A percentile compares a stretch with the other conserved stretches of the same genome.
phyloP scores from a whole-genome alignment of 306 rosid genomes.

The Ziziphus jujuba region DNA sequence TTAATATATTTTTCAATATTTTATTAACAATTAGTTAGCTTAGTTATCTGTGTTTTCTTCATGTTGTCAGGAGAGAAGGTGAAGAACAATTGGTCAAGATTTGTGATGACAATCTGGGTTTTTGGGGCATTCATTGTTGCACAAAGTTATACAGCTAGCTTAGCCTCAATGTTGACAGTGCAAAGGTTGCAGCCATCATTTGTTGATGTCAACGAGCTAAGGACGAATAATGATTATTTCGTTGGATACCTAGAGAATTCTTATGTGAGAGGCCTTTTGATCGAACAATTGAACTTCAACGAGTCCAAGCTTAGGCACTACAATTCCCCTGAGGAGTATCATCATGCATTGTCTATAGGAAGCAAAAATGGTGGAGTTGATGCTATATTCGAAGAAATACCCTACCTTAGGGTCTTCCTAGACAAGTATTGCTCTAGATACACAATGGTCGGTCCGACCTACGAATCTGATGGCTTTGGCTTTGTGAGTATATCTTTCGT shows the following conservation, averaged over 20 bases:
- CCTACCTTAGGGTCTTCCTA: slow-evolving; percentile 37
- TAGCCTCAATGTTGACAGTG: slow-evolving; percentile 41
- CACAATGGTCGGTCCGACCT: slow-evolving; percentile 40
- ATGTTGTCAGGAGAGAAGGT: slow-evolving; percentile 33
- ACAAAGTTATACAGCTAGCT: slow-evolving; percentile 50
- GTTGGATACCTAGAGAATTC: slow-evolving; percentile 36
- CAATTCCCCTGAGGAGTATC: slow-evolving; percentile 19
- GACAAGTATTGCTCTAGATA: slow-evolving; percentile 31
- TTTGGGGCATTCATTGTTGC: slow-evolving; percentile 44
- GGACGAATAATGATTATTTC: slow-evolving; percentile 7
- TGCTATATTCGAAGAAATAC: slow-evolving; percentile 45
- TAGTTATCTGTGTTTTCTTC: not conserved
- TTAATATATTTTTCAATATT: too few relatives aligned
- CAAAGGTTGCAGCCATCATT: slow-evolving; percentile 32
- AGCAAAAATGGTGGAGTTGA: slow-evolving; percentile 43
- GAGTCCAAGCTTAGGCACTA: slow-evolving; percentile 27
- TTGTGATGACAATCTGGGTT: slow-evolving; percentile 44
- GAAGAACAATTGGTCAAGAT: slow-evolving; percentile 29
- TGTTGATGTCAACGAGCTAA: slow-evolving; percentile 30
- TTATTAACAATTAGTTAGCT: not conserved
- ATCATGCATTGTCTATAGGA: slow-evolving; percentile 34
- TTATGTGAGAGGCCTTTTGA: slow-evolving; percentile 22
- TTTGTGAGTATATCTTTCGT: slow-evolving; percentile 40
- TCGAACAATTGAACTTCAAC: slow-evolving; percentile 15
- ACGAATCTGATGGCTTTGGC: slow-evolving; percentile 48